Base-by-base conservation (phyloP, 1,284 basidiomycete species). In the Ceratobasidium sp. region DNA sequence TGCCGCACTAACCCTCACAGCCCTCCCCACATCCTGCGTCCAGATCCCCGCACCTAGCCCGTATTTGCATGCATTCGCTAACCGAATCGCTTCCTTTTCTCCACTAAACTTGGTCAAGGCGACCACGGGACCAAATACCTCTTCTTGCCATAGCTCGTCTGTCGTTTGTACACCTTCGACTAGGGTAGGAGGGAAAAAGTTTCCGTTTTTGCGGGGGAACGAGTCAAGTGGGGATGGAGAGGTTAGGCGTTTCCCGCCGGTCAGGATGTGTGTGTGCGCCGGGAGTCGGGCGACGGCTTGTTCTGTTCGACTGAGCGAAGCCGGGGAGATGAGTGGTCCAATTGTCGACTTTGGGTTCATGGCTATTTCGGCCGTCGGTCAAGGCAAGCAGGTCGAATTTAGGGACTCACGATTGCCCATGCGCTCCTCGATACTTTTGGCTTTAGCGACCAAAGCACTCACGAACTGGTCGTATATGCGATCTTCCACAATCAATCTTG, bases 41-140 rank as follows among this genome's bases (percentile, higher is more conserved):
- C 92, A 94, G 43, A 94, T 82, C 7, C 88, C 89, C 3, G 90
- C 90, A 27, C 92, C 92, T 17, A 93, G 80, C 0, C 91, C 91
- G 75, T 93, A 93, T 76, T 86, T 89, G 75, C 83, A 89, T 47
- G 84, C 82, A 74, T 93, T 93, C 6, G 92, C 91, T 17, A 92
- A 79, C 3, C 77, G 73, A 5, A 93, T 75, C 8, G 86, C 92
- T 74, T 92, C 87, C 1, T 77, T 75, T 70, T 92, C 90, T 38
- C 90, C 90, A 62, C 78, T 78, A 76, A 92, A 92, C 50, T 80
- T 83, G 71, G 83, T 86, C 53, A 88, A 82, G 3, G 90, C 85
- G 1, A 92, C 86, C 6, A 93, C 90, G 0, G 91, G 90, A 0
- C 90, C 91, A 74, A 93, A 92, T 15, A 92, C 81, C 76, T 94